Evolutionary conservation across 208 protist genomes (phyloP).

Genomic region (Leishmania major): DNA sequence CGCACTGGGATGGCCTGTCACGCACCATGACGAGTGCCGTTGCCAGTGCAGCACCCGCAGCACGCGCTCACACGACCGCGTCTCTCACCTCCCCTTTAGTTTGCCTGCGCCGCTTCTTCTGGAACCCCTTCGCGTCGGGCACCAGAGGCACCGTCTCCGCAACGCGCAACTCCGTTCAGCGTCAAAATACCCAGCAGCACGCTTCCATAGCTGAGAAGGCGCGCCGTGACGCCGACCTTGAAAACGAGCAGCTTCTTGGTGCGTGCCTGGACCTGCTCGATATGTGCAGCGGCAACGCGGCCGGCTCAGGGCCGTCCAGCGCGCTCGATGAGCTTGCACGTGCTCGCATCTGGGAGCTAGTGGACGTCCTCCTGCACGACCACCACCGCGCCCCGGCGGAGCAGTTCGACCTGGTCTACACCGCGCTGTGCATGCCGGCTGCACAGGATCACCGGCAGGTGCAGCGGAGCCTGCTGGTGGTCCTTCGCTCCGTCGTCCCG

Average conservation of each 20-base stretch:
- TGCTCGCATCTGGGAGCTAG: constrained; percentile 33
- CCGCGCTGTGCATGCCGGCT: constrained; percentile 71
- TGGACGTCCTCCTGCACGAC: constrained; percentile 64
- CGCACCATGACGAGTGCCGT: background rate
- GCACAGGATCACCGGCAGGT: constrained; percentile 40
- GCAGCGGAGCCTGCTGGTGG: constrained; percentile 58
- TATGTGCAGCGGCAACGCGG: constrained; percentile 41
- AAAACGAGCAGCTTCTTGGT: constrained; percentile 72
- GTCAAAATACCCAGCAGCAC: constrained; percentile 34
- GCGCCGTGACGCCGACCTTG: constrained; percentile 42
- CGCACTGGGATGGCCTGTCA: background rate
- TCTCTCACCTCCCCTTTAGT: background rate
- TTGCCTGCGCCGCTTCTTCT: constrained; percentile 35
- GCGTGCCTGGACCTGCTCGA: constrained; percentile 76
- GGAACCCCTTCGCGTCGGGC: constrained; percentile 48
- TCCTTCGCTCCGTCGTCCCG: constrained; percentile 71
- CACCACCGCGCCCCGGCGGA: constrained; percentile 47
- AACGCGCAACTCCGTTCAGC: constrained; percentile 1
- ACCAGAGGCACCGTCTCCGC: background rate
- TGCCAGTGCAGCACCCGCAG: background rate
- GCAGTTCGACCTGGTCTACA: constrained; percentile 84
- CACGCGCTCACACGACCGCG: background rate
- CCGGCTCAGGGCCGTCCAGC: background rate
- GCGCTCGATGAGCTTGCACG: constrained; percentile 4
- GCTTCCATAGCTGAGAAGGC: constrained; percentile 46